Base-by-base conservation (phyloP, 2,329 filamentous ascomycete genomes). In the Fusarium brachygibbosum region DNA sequence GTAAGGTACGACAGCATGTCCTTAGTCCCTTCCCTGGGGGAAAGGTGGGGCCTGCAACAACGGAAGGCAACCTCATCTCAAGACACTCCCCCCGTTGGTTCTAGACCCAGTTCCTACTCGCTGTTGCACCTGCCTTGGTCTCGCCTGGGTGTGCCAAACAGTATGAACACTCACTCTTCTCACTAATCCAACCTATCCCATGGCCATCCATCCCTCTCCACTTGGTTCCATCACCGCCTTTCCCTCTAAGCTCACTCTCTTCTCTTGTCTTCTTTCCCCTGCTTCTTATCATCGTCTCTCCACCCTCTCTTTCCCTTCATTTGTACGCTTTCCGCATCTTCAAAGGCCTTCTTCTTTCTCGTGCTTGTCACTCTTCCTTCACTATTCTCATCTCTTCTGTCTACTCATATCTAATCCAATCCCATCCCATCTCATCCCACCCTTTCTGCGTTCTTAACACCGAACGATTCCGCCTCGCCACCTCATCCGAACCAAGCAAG, bases 311-410 rank as follows among this genome's bases (percentile, higher is more conserved):
- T 74, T 69, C 76, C 66, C 70, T 68, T 75, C 70, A 65, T 76
- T 75, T 73, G 74, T 74, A 72, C 75, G 73, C 75, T 70, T 74
- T 76, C 72, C 69, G 66, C 72, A 73, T 73, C 70, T 65, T 70
- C 75, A 76, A 76, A 75, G 75, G 68, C 75, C 76, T 76, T 79
- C 76, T 76, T 76, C 75, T 75, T 77, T 76, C 74, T 79, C 74
- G 73, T 78, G 74, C 74, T 78, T 79, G 72, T 75, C 66, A 69
- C 73, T 70, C 70, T 71, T 69, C 71, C 60, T 58, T 70, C 62
- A 63, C 65, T 66, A 63, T 58, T 45, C 55, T 68, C 52, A 54
- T 40, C 55, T 70, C 68, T 51, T 70, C 67, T 62, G 53, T 68
- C 54, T 62, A 63, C 54, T 53, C 65, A 60, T 55, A 58, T 61